phyloP scores from a whole-genome alignment of 2,329 filamentous ascomycete genomes.

The Blastomyces silverae region DNA sequence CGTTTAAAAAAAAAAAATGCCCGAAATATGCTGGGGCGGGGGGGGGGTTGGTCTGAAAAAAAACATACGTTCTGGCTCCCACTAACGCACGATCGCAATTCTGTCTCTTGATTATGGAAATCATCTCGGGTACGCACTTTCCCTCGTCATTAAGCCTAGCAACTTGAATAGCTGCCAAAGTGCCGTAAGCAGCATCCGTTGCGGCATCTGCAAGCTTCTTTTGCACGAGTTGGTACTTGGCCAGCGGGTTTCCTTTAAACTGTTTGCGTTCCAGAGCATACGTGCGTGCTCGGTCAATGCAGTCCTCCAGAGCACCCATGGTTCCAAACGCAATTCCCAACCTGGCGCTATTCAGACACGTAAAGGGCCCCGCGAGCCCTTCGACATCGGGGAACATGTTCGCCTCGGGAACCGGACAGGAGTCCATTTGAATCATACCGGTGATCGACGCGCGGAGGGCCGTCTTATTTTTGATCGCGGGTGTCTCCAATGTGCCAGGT shows the following conservation, averaged over 20 bases:
- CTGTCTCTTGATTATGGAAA: constrained; percentile 91
- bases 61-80: constrained; percentile 60
- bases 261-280: constrained; percentile 93
- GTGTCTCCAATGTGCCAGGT: constrained; percentile 82
- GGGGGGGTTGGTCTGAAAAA: constrained; percentile 19
- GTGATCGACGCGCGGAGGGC: constrained; percentile 89
- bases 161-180: constrained; percentile 84
- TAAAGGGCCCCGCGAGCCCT: constrained; percentile 81
- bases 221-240: constrained; percentile 93
- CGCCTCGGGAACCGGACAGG: constrained; percentile 75
- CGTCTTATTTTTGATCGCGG: constrained; percentile 89
- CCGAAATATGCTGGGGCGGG: not conserved
- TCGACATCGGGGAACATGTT: constrained; percentile 94
- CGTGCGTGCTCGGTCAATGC: constrained; percentile 67
- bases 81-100: constrained; percentile 87
- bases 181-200: constrained; percentile 85
- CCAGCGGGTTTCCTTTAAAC: constrained; percentile 91
- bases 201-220: constrained; percentile 93
- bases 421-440: constrained; percentile 94
- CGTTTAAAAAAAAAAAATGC: not conserved
- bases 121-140: constrained; percentile 88
- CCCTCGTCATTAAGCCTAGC: constrained; percentile 88
- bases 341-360: constrained; percentile 86
- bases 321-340: constrained; percentile 92
- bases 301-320: constrained; percentile 91